These are phyloP conservation scores for Amylostereum areolatum DNA, from an alignment of 1,284 basidiomycete genomes.

Conservation along the genomic window DNA sequence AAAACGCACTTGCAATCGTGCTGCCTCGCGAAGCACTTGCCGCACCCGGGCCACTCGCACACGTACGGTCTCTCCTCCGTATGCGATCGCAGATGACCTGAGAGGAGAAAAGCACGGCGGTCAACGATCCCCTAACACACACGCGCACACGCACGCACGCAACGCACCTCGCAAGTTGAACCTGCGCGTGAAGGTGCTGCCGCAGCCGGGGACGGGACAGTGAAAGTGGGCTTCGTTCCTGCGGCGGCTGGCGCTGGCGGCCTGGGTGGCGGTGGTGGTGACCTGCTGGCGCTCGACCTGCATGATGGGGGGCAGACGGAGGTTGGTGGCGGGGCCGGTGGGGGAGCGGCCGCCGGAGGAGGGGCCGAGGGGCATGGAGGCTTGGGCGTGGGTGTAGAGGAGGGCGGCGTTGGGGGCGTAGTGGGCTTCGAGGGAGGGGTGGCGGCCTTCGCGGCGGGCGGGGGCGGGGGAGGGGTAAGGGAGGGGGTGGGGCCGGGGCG, in stretches of 20 bases:
- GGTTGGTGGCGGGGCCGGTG: slow-evolving; percentile 9
- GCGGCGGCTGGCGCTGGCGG: slow-evolving; percentile 83
- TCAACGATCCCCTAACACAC: too few species aligned
- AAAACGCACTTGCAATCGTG: slow-evolving; percentile 89
- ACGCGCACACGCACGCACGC: neutral
- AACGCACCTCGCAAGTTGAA: slow-evolving; percentile 74
- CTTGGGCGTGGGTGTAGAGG: slow-evolving; percentile 39
- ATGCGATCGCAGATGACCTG: slow-evolving; percentile 93
- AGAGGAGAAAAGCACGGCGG: slow-evolving; percentile 18
- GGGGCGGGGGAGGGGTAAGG: slow-evolving; percentile 14
- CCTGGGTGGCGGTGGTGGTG: slow-evolving; percentile 91
- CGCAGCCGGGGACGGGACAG: slow-evolving; percentile 93
- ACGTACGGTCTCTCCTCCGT: slow-evolving; percentile 93
- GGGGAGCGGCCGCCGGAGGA: slow-evolving; percentile 12
- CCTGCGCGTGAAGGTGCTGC: slow-evolving; percentile 87
- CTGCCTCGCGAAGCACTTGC: slow-evolving; percentile 90
- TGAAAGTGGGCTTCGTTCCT: slow-evolving; percentile 88
- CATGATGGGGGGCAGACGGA: slow-evolving; percentile 67
- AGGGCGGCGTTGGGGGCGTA: slow-evolving; percentile 40
- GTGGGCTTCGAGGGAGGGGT: slow-evolving; percentile 23
- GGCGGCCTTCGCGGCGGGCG: slow-evolving; percentile 17
- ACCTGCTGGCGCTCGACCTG: slow-evolving; percentile 91
- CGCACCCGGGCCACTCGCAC: slow-evolving; percentile 90
- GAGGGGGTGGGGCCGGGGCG: slow-evolving; percentile 13
- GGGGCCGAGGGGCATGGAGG: neutral